Base-by-base conservation (phyloP, 1,284 basidiomycete genomes). In the Erythrobasidium hasegawianum region DNA sequence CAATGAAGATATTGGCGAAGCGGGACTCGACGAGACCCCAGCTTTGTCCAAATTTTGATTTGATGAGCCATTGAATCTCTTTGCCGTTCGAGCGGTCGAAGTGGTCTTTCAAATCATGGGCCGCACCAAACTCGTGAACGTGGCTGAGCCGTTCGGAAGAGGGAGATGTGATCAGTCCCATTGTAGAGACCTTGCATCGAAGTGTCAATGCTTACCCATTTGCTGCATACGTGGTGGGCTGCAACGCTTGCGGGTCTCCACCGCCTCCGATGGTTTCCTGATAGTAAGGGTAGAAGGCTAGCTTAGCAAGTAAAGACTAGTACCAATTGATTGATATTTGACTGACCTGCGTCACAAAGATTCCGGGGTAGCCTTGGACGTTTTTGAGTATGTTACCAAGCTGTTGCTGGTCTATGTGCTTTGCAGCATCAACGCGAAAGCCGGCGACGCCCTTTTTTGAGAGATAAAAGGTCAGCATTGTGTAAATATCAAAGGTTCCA, bases 351-450 rank as follows among this genome's bases (percentile, higher is more conserved):
- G 33, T 33, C 11, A 33, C 33, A 11, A 33, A 33, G 33, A 14
- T 14, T 18, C 1, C 9, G 54, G 29, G 33, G 11, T 33, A 33
- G 33, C 33, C 33, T 4, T 11, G 33, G 11, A 33, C 33, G 33
- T 33, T 33, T 11, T 33, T 33, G 11, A 33, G 33, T 13, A 64
- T 58, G 14, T 43, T 40, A 5, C 20, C 10, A 11, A 68, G 65
- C 85, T 81, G 71, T 84, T 86, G 0, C 81, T 80, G 13, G 60
- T 71, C 1, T 67, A 68, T 40, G 14, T 71, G 81, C 76, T 87
- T 87, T 0, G 85, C 81, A 8, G 86, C 85, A 74, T 88, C 86
- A 40, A 87, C 76, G 0, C 86, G 81, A 43, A 87, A 76, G 0
- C 86, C 86, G 71, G 85, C 84, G 1, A 84, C 81, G 1, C 85